phyloP scores from a whole-genome alignment of 2,329 filamentous ascomycete species.

The Zymoseptoria tritici region DNA sequence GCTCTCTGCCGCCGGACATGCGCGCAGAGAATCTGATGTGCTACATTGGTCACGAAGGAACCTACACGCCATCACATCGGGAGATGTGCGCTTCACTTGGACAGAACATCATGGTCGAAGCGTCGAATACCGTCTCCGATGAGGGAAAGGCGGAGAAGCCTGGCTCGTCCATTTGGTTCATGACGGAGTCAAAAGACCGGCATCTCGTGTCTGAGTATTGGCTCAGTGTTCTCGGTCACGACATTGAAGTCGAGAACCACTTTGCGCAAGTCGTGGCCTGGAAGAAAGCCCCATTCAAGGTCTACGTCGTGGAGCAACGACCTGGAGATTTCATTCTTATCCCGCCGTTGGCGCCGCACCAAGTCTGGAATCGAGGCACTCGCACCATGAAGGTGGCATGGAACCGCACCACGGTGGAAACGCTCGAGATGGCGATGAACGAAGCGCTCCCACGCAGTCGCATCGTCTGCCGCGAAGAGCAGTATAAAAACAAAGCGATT shows the following conservation, averaged over 20 bases:
- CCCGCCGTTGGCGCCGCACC: slow-evolving; percentile 86
- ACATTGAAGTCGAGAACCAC: slow-evolving; percentile 94
- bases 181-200: slow-evolving; percentile 93
- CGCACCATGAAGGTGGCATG: slow-evolving; percentile 96
- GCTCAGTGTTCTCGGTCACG: slow-evolving; percentile 83
- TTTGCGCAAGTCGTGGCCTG: slow-evolving; percentile 94
- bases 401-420: slow-evolving; percentile 92
- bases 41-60: slow-evolving; percentile 95
- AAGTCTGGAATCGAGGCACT: slow-evolving; percentile 96
- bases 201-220: slow-evolving; percentile 90
- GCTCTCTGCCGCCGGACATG: slow-evolving; percentile 77
- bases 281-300: slow-evolving; percentile 88
- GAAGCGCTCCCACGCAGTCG: slow-evolving; percentile 85
- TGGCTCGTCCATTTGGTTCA: slow-evolving; percentile 95
- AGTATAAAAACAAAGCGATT: slow-evolving; percentile 98
- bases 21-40: slow-evolving; percentile 96
- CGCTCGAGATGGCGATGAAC: slow-evolving; percentile 72
- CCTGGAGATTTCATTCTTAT: slow-evolving; percentile 90
- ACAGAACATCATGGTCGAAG: slow-evolving; percentile 97
- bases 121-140: slow-evolving; percentile 57
- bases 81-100: slow-evolving; percentile 97
- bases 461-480: slow-evolving; percentile 90
- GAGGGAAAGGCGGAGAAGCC: slow-evolving; percentile 64
- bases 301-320: slow-evolving; percentile 85
- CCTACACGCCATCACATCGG: slow-evolving; percentile 87